These are phyloP conservation scores for Zoysia pacifica DNA, from an alignment of 176 grass and related monocot species.

Conservation along the genomic window DNA sequence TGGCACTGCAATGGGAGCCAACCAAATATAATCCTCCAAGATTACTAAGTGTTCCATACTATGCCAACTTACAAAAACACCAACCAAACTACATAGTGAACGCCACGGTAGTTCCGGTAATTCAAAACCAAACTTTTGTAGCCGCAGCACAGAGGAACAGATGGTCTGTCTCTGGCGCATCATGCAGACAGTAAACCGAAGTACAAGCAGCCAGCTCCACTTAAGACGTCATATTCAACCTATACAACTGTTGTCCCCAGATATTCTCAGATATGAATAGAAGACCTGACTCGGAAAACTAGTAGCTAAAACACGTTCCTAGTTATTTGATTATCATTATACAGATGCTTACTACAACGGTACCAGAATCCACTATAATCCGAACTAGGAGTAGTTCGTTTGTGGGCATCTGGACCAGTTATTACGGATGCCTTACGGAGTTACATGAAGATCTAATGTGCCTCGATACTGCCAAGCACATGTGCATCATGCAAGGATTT, in stretches of 20 bases:
- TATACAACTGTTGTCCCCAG: background rate
- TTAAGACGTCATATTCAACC: background rate
- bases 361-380: background rate
- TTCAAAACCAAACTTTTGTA: background rate
- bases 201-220: conserved; percentile 7
- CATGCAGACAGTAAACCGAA: background rate
- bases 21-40: conserved; percentile 29
- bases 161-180: background rate
- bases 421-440: conserved; percentile 2
- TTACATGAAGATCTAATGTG: conserved; percentile 4
- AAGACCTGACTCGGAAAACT: conserved; percentile 16
- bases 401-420: background rate
- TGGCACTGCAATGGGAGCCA: conserved; percentile 18
- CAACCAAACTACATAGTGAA: background rate
- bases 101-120: background rate
- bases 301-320: background rate
- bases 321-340: background rate
- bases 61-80: conserved; percentile 11
- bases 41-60: conserved; percentile 7
- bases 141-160: background rate
- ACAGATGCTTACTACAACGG: background rate
- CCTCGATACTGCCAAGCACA: background rate
- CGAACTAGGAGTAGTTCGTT: background rate
- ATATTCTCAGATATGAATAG: conserved; percentile 9
- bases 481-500: conserved; percentile 14